Evolutionary conservation across 164 flowering plant genomes (phyloP).

Genomic region (Sedum album): DNA sequence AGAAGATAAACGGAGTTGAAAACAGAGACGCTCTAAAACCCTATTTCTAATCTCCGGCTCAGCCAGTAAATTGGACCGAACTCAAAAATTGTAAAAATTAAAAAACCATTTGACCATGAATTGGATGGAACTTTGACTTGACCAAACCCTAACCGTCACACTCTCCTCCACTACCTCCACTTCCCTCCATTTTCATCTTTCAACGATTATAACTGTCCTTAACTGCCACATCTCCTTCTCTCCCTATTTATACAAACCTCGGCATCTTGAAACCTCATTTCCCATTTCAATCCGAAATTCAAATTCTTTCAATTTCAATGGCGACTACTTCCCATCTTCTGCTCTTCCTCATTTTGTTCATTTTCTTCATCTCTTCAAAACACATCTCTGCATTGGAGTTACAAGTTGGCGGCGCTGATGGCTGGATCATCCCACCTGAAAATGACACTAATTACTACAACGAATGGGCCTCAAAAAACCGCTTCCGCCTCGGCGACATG

Average conservation of each 20-base stretch:
- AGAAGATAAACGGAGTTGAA: too few species aligned
- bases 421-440: constrained; percentile 47
- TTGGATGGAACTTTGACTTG: not conserved
- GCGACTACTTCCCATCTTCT: constrained; percentile 1
- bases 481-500: constrained; percentile 44
- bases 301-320: not conserved
- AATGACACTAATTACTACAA: constrained; percentile 37
- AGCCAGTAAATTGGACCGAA: too few species aligned
- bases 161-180: not conserved
- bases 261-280: not conserved
- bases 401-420: constrained; percentile 31
- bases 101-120: too few species aligned
- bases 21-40: too few species aligned
- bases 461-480: constrained; percentile 48
- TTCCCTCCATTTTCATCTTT: not conserved
- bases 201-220: not conserved
- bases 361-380: constrained; percentile 13
- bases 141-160: not conserved
- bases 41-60: too few species aligned
- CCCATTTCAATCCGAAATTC: not conserved
- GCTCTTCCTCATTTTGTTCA: constrained; percentile 9
- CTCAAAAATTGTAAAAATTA: too few species aligned
- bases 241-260: not conserved
- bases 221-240: not conserved
- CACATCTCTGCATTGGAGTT: constrained; percentile 25